These are phyloP conservation scores for Dothidotthia symphoricarpi DNA, from an alignment of 2,329 filamentous ascomycete species.

Conservation along the genomic window DNA sequence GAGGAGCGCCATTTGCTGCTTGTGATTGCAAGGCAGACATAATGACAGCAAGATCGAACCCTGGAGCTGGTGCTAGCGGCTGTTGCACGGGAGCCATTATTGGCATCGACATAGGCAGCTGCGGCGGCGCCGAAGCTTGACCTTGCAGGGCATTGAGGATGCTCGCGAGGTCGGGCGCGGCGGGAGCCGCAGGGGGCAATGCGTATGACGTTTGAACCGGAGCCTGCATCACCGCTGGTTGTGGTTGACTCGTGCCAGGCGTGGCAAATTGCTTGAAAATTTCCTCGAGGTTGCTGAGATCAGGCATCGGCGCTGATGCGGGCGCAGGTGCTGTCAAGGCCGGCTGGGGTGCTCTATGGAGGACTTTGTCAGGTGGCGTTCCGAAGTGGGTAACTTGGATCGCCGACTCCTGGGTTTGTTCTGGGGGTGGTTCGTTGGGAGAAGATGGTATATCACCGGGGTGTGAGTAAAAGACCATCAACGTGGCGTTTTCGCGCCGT, in stretches of 20 bases:
- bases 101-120: conserved; percentile 12
- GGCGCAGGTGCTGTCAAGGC: conserved; percentile 6
- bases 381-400: conserved; percentile 40
- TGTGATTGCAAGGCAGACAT: conserved; percentile 24
- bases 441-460: conserved; percentile 48
- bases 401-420: conserved; percentile 28
- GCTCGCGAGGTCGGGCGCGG: conserved; percentile 23
- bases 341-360: conserved; percentile 24
- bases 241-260: conserved; percentile 10
- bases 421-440: conserved; percentile 45
- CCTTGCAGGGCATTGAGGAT: conserved; percentile 33
- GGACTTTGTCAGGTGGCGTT: conserved; percentile 27
- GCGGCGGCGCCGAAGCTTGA: conserved; percentile 12
- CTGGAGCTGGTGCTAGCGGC: conserved; percentile 11
- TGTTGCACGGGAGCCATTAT: conserved; percentile 15
- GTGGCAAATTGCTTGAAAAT: conserved; percentile 30
- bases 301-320: conserved; percentile 11
- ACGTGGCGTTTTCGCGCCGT: conserved; percentile 46
- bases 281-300: conserved; percentile 28
- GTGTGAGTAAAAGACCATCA: conserved; percentile 50
- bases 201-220: conserved; percentile 19
- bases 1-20: conserved; percentile 13
- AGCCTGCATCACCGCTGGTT: conserved; percentile 9
- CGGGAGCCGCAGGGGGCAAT: conserved; percentile 16
- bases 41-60: conserved; percentile 23